phyloP scores from a whole-genome alignment of 208 protist species.

The Angomonas desouzai region DNA sequence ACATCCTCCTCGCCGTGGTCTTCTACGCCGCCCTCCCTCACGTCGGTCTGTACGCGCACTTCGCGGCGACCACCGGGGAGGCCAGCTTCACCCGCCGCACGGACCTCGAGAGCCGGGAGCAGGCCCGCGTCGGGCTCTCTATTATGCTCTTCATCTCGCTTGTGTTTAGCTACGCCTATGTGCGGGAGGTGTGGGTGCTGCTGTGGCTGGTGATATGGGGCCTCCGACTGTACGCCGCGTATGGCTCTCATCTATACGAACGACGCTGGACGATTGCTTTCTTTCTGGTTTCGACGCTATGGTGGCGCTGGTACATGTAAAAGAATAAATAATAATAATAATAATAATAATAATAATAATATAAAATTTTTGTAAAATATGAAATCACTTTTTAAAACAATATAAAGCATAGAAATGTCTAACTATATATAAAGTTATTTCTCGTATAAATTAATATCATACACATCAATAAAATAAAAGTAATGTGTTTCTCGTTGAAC shows the following conservation, averaged over 20 bases:
- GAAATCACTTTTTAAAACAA: too few species aligned
- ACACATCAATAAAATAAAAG: too few species aligned
- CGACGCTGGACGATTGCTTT: constrained; percentile 18
- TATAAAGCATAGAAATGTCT: too few species aligned
- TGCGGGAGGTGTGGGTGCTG: constrained; percentile 26
- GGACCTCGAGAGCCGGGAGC: constrained; percentile 13
- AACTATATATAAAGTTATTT: too few species aligned
- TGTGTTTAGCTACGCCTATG: constrained; percentile 30
- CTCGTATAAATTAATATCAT: too few species aligned
- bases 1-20: constrained; percentile 31
- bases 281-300: constrained; percentile 31
- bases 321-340: too few species aligned
- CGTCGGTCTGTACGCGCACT: constrained; percentile 13
- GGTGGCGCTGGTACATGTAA: constrained; percentile 11
- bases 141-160: constrained; percentile 34
- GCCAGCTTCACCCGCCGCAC: background rate
- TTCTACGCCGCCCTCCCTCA: constrained; percentile 29
- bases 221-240: constrained; percentile 14
- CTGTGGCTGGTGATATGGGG: constrained; percentile 29
- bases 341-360: too few species aligned
- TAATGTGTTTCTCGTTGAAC: too few species aligned
- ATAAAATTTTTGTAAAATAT: too few species aligned
- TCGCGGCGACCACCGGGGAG: background rate
- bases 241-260: constrained; percentile 12
- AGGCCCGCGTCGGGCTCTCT: constrained; percentile 33